Evolutionary conservation across 129 eudicot genomes (phyloP).

Genomic region (Helianthus annuus): DNA sequence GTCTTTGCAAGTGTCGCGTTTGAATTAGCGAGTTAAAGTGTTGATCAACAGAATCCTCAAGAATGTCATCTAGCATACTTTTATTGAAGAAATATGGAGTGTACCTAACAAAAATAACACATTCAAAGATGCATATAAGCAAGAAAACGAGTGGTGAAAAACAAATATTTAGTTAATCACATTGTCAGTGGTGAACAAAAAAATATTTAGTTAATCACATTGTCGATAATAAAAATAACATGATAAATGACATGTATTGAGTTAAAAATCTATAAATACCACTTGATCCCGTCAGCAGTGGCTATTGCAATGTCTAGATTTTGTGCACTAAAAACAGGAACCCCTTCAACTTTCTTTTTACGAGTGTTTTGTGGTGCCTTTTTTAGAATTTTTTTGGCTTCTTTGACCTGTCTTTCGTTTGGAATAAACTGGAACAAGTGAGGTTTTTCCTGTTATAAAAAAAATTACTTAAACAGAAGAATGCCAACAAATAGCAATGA

Average conservation of each 20-base stretch:
- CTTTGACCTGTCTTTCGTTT: constrained; percentile 85
- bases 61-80: constrained; percentile 81
- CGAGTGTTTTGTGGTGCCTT: constrained; percentile 39
- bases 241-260: background rate
- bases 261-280: constrained; percentile 40
- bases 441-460: constrained; percentile 66
- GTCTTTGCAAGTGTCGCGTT: constrained; percentile 70
- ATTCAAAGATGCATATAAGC: constrained; percentile 1
- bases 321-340: constrained; percentile 92
- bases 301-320: constrained; percentile 92
- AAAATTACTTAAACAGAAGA: background rate
- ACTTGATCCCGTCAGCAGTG: constrained; percentile 75
- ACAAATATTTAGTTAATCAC: background rate
- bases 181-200: background rate
- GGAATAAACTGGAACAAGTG: constrained; percentile 84
- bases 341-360: constrained; percentile 71
- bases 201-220: background rate
- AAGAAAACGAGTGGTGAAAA: background rate
- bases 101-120: constrained; percentile 54
- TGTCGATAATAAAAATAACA: background rate
- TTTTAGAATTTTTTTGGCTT: constrained; percentile 84
- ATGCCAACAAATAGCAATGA: background rate
- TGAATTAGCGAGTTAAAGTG: constrained; percentile 76
- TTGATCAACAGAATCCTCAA: constrained; percentile 89
- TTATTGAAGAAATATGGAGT: constrained; percentile 94